These are phyloP conservation scores for Neurospora pannonica DNA, from an alignment of 495 filamentous ascomycete genomes.

Conservation along the genomic window DNA sequence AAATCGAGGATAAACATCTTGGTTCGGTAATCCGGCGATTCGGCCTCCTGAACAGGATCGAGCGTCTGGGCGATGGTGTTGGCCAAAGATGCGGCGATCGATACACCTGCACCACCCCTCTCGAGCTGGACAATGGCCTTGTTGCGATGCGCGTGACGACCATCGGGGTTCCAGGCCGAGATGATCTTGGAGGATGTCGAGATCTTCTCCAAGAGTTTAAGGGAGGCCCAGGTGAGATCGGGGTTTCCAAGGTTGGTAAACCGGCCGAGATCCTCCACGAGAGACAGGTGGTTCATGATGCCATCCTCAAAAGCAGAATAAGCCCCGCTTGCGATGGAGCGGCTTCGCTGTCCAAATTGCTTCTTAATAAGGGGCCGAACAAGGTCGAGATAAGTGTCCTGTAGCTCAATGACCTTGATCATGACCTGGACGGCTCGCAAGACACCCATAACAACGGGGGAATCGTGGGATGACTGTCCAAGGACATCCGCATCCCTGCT, in stretches of 20 bases:
- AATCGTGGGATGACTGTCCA: slow-evolving; percentile 54
- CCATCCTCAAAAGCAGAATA: slow-evolving; percentile 87
- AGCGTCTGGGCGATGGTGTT: slow-evolving; percentile 51
- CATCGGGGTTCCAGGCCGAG: slow-evolving; percentile 42
- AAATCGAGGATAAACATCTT: slow-evolving; percentile 74
- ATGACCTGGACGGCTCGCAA: slow-evolving; percentile 71
- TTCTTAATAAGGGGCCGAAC: slow-evolving; percentile 64
- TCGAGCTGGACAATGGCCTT: slow-evolving; percentile 74
- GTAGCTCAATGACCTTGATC: slow-evolving; percentile 68
- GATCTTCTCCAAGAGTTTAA: slow-evolving; percentile 75
- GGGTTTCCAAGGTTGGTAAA: slow-evolving; percentile 76
- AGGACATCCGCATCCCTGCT: slow-evolving; percentile 63
- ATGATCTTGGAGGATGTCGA: slow-evolving; percentile 69
- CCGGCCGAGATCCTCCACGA: slow-evolving; percentile 69
- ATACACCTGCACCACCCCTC: slow-evolving; percentile 56
- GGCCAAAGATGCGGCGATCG: slow-evolving; percentile 57
- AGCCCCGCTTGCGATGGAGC: slow-evolving; percentile 55
- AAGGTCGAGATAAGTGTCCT: slow-evolving; percentile 83
- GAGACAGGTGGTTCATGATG: slow-evolving; percentile 63
- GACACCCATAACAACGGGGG: slow-evolving; percentile 64
- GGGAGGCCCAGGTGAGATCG: slow-evolving; percentile 62
- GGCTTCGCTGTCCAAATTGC: slow-evolving; percentile 19
- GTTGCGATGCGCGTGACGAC: slow-evolving; percentile 51
- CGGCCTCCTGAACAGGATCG: slow-evolving; percentile 54
- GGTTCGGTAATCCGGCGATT: slow-evolving; percentile 59